Percentiles rank a stretch among this genome's conserved stretches.
These are phyloP conservation scores for Colletotrichum sp. DNA, from an alignment of 2,329 filamentous ascomycete species.

Conservation along the genomic window DNA sequence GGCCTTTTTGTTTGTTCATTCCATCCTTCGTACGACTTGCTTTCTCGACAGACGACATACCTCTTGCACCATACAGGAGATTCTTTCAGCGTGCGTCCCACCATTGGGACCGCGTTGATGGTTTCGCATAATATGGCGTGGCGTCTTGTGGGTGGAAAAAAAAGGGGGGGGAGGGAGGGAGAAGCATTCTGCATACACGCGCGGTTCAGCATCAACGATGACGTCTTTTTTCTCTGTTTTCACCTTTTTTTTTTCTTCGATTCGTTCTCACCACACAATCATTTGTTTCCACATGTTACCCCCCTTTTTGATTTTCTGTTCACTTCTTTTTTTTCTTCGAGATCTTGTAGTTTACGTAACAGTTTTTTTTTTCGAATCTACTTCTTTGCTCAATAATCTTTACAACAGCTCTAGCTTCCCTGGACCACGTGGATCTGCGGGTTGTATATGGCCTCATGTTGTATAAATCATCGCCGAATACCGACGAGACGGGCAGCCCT, in stretches of 20 bases:
- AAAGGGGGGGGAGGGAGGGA: not conserved
- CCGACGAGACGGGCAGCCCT: not conserved
- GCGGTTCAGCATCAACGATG: slow-evolving; percentile 4
- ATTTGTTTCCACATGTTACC: not conserved
- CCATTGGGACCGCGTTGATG: not conserved
- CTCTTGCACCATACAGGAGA: not conserved
- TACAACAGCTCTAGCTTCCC: not conserved
- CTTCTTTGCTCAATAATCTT: not conserved
- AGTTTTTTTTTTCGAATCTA: not conserved
- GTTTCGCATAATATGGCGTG: not conserved
- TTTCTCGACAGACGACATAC: not conserved
- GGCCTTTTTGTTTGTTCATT: slow-evolving; percentile 1
- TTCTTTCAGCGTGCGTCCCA: not conserved
- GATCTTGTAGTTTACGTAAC: not conserved
- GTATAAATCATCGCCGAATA: not conserved
- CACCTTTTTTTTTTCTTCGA: not conserved
- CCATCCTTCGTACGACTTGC: not conserved
- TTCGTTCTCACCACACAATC: not conserved
- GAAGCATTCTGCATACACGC: slow-evolving; percentile 7
- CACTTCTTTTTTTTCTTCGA: not conserved
- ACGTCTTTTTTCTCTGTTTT: not conserved
- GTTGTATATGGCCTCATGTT: not conserved
- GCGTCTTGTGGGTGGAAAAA: slow-evolving; percentile 3
- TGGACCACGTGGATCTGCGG: not conserved
- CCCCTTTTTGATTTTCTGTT: not conserved